Conservation (phyloP, 1,139 yeast genomes). For the Saccharomyces hybrid region DNA sequence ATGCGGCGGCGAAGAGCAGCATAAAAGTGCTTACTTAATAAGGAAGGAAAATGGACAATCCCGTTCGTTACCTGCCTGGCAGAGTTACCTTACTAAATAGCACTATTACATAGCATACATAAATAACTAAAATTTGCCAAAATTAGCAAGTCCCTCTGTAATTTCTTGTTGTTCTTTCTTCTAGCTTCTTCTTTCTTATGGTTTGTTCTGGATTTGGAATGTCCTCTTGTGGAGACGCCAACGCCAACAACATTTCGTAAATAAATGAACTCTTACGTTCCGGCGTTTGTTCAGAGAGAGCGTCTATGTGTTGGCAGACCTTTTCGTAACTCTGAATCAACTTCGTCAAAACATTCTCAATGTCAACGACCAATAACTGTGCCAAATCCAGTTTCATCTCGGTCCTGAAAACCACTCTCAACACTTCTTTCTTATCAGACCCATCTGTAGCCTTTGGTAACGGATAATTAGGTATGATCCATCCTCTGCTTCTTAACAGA, state of each 20-base stretch:
- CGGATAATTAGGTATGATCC: conserved; percentile 85
- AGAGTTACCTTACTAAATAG: background rate
- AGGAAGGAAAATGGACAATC: background rate
- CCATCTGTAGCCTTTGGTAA: conserved; percentile 52
- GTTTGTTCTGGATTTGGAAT: conserved; percentile 6
- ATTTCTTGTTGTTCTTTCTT: conserved; percentile 16
- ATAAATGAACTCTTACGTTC: conserved; percentile 14
- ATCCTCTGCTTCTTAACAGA: conserved; percentile 71
- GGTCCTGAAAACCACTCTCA: conserved; percentile 77
- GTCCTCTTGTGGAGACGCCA: conserved; percentile 21
- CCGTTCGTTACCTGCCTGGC: background rate
- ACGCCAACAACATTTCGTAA: conserved; percentile 19
- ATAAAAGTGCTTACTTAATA: background rate
- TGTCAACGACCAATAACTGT: conserved; percentile 63
- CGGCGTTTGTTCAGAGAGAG: conserved; percentile 7
- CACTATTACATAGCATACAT: background rate
- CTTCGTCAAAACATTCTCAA: conserved; percentile 48
- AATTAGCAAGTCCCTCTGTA: conserved; percentile 27
- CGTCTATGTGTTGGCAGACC: conserved; percentile 29
- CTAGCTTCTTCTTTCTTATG: conserved; percentile 6
- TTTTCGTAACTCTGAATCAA: conserved; percentile 40
- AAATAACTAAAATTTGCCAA: background rate
- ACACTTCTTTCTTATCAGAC: conserved; percentile 46
- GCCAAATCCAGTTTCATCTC: conserved; percentile 65
- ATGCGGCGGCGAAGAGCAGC: background rate